A percentile compares a stretch with the other conserved stretches of the same genome.
Conservation (phyloP, 371 early-diverging fungal species). For the Zopfochytrium polystomum region DNA sequence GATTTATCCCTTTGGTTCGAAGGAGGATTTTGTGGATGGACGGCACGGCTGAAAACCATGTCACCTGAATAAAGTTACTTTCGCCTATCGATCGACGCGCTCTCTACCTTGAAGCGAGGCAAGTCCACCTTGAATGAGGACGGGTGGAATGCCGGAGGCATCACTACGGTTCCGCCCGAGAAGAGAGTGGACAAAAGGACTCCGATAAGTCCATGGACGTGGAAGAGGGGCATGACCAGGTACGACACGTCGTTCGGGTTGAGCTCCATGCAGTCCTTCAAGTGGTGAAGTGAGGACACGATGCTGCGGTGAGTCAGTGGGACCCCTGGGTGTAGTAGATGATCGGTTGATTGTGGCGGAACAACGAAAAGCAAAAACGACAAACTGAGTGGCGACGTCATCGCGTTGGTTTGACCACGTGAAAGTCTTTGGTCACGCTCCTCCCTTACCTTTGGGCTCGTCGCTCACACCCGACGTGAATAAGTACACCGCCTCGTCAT, state of each 20-base stretch:
- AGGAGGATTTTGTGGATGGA: conserved; percentile 73
- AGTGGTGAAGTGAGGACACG: conserved; percentile 69
- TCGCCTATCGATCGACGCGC: no score
- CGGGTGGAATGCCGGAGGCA: conserved; percentile 79
- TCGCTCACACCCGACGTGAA: conserved; percentile 72
- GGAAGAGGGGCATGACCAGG: conserved; percentile 90
- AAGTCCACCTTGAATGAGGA: conserved; percentile 78
- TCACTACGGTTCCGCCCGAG: conserved; percentile 73
- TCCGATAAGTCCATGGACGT: conserved; percentile 85
- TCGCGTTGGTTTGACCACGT: conserved; percentile 1
- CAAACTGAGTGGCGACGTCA: not conserved
- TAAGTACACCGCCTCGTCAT: conserved; percentile 34
- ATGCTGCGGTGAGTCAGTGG: conserved; percentile 82
- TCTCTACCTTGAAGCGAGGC: no score
- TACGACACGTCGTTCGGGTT: conserved; percentile 60
- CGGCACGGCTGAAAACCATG: conserved; percentile 64
- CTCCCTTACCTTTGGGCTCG: conserved; percentile 68
- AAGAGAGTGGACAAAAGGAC: conserved; percentile 69
- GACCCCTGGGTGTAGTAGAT: conserved; percentile 51
- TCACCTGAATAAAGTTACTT: conserved; percentile 21
- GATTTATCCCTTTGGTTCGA: conserved; percentile 39
- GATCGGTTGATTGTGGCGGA: not conserved
- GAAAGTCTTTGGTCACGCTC: conserved; percentile 1
- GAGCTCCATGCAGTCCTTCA: conserved; percentile 66
- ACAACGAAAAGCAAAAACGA: conserved; percentile 1